Conservation (phyloP, 75 land plant genomes). For the Adiantum capillusveneris region DNA sequence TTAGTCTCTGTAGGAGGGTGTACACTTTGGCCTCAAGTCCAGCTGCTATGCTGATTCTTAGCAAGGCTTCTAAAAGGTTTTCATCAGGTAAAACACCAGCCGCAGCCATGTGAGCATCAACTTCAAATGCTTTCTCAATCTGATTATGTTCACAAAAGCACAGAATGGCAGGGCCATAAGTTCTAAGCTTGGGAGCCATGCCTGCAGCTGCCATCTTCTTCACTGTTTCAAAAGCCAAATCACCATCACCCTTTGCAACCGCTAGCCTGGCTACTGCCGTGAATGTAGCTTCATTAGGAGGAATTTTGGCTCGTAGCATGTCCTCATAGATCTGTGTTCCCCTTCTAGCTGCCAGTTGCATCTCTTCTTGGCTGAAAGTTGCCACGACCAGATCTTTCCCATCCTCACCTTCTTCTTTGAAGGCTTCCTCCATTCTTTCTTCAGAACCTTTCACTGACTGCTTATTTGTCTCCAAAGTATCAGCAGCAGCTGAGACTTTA, state of each 20-base stretch:
- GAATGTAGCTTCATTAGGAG: constrained; percentile 78
- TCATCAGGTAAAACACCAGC: constrained; percentile 65
- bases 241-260: constrained; percentile 59
- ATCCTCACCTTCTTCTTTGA: neutral
- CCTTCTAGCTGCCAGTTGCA: constrained; percentile 21
- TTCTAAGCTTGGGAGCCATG: constrained; percentile 55
- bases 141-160: constrained; percentile 52
- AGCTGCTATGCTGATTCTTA: constrained; percentile 43
- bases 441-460: neutral
- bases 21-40: constrained; percentile 66
- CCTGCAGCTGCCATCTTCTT: constrained; percentile 39
- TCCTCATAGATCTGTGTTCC: constrained; percentile 61
- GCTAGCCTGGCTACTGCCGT: constrained; percentile 76
- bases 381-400: constrained; percentile 9
- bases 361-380: constrained; percentile 28
- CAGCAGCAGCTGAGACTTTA: neutral
- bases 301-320: constrained; percentile 30
- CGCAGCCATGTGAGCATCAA: constrained; percentile 62
- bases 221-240: constrained; percentile 65
- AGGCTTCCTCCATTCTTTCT: neutral
- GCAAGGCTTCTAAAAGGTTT: constrained; percentile 56
- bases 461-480: neutral
- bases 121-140: constrained; percentile 68
- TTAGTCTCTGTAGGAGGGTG: constrained; percentile 55
- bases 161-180: constrained; percentile 72